phyloP scores from a whole-genome alignment of 1,139 yeast genomes.

The Sugiyamaella paludigena region DNA sequence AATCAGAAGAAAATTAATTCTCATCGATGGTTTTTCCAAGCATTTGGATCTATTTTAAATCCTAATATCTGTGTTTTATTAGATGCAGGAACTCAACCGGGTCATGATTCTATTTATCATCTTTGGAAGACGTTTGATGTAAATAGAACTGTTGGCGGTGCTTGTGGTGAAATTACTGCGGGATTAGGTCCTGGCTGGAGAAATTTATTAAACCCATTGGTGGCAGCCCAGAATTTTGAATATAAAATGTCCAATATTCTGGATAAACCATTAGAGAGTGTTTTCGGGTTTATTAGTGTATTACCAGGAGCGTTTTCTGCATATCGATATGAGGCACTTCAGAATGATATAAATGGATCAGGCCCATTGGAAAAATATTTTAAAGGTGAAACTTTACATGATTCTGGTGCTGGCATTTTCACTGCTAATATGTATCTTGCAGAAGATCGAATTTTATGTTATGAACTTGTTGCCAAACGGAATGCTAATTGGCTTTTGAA shows the following conservation, averaged over 20 bases:
- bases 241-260: slow-evolving; percentile 78
- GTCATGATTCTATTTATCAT: slow-evolving; percentile 67
- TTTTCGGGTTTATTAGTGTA: slow-evolving; percentile 77
- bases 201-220: slow-evolving; percentile 66
- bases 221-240: slow-evolving; percentile 83
- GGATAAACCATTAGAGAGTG: slow-evolving; percentile 82
- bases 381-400: slow-evolving; percentile 71
- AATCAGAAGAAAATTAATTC: slow-evolving; percentile 76
- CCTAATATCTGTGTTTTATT: slow-evolving; percentile 70
- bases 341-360: slow-evolving; percentile 56
- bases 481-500: slow-evolving; percentile 60
- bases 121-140: slow-evolving; percentile 69
- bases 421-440: slow-evolving; percentile 84
- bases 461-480: slow-evolving; percentile 74
- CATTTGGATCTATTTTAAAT: slow-evolving; percentile 65
- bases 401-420: slow-evolving; percentile 60
- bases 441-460: slow-evolving; percentile 79
- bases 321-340: slow-evolving; percentile 66
- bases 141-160: slow-evolving; percentile 77
- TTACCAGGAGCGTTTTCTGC: slow-evolving; percentile 90
- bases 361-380: slow-evolving; percentile 79
- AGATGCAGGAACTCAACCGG: slow-evolving; percentile 81
- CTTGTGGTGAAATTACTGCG: slow-evolving; percentile 81
- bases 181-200: slow-evolving; percentile 57
- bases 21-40: slow-evolving; percentile 83